Conservation (phyloP, 768 basidiomycete genomes). For the Pleurotus pulmonarius region DNA sequence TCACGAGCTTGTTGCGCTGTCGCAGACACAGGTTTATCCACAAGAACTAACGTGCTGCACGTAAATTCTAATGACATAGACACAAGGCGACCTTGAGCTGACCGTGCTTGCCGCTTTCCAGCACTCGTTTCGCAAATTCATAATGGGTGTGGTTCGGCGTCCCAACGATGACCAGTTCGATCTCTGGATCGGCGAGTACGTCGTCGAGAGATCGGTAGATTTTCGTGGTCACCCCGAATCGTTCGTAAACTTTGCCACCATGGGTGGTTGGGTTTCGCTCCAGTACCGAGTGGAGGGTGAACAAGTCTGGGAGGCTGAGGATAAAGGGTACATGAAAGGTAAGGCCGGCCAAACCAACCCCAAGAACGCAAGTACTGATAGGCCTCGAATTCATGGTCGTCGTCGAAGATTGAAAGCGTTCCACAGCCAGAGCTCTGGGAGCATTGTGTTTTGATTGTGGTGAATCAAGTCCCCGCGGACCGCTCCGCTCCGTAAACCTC, state of each 20-base stretch:
- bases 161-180: conserved; percentile 66
- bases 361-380: conserved; percentile 69
- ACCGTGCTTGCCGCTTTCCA: conserved; percentile 76
- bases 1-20: conserved; percentile 55
- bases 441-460: no score
- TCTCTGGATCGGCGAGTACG: conserved; percentile 56
- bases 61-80: not conserved
- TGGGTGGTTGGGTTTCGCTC: conserved; percentile 62
- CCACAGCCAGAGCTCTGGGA: no score
- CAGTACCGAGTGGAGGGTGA: conserved; percentile 68
- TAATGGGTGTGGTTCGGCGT: conserved; percentile 79
- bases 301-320: conserved; percentile 64
- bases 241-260: conserved; percentile 61
- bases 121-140: conserved; percentile 55
- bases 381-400: conserved; percentile 33
- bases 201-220: conserved; percentile 60
- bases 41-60: conserved; percentile 46
- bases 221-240: conserved; percentile 55
- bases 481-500: no score
- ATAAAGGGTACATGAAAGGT: conserved; percentile 84
- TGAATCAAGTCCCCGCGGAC: no score
- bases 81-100: not conserved
- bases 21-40: conserved; percentile 77
- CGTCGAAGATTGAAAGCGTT: not conserved
- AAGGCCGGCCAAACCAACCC: conserved; percentile 71